Base-by-base conservation (phyloP, 192 early-diverging fungal genomes). In the Backusella mclennaniae region DNA sequence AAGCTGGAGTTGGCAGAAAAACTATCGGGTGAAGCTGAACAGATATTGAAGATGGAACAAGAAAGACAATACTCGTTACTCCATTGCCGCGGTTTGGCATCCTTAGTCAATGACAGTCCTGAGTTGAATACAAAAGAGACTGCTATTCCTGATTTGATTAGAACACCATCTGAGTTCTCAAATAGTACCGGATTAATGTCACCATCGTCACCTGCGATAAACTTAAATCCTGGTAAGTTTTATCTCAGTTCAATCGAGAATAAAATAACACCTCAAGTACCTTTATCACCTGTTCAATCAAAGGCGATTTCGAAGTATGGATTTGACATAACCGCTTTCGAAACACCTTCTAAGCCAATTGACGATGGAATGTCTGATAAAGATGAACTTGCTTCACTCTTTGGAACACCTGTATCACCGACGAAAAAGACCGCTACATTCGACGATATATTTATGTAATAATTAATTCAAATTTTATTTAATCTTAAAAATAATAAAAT, bases 241-340 rank as follows among this genome's bases (percentile, higher is more conserved):
- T 29, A 63, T 63, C 26, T 29, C 56, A 63, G 21, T 0, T 29
- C 26, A 29, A 63, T 2, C 26, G 56, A 63, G 23, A 63, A 29
- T 63, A 29, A 63, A 29, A 63, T 12, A 26, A 6, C 35, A 44
- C 0, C 59, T 23, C n/a, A 56, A 14, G 53, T 36, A 35, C 56
- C 56, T 29, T 73, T 74, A 19, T 72, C 70, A 19, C 70, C 70
- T 46, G 31, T 33, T 9, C 70, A 72, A 72, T 46, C 29, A 21
- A 72, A 72, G 23, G 23, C 17, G 5, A 44, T 72, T 31, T 39
- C 70, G 52, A 80, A 80, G 53, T 80, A 80, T 68, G 79, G 79
- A 19, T 80, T 80, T 76, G 79, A 80, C 29, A 46, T 80, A 14
- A 56, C 67, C 44, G 79, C 59, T 68, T 73, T 82, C 29, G 70